A percentile compares a stretch with the other conserved stretches of the same genome.
These are phyloP conservation scores for Chlamydomonas schloesseri DNA, from an alignment of 139 green algal genomes.

Conservation along the genomic window DNA sequence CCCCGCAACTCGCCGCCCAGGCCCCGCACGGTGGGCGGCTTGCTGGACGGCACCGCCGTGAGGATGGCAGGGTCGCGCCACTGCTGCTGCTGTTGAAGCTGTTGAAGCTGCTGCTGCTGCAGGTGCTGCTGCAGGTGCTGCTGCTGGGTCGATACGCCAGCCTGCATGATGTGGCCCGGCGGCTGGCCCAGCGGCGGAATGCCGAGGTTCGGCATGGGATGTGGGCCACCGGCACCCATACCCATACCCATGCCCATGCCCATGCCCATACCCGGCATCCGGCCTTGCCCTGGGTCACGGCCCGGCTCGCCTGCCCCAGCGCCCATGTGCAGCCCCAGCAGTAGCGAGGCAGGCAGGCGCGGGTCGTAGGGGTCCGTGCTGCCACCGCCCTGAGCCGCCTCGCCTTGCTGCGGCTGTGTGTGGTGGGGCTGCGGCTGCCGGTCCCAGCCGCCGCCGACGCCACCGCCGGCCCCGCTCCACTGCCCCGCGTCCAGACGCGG, in stretches of 20 bases:
- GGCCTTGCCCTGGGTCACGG: too few species aligned
- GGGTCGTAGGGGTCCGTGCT: background rate
- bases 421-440: background rate
- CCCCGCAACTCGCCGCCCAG: background rate
- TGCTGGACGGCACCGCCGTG: background rate
- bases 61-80: constrained; percentile 21
- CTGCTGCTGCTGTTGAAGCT: background rate
- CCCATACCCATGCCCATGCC: too few species aligned
- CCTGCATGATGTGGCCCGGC: too few species aligned
- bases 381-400: background rate
- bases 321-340: background rate
- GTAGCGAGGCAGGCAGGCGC: background rate
- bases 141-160: too few species aligned
- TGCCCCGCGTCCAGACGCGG: too few species aligned
- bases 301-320: background rate
- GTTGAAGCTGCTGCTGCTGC: background rate
- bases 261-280: too few species aligned
- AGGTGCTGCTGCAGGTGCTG: background rate
- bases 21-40: too few species aligned
- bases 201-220: too few species aligned
- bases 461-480: background rate
- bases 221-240: too few species aligned
- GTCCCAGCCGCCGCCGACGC: background rate
- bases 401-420: background rate
- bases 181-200: too few species aligned